Percentiles rank a stretch among this genome's conserved stretches.
Evolutionary conservation across 345 rosid species (phyloP).

Genomic region (Ceriops zippeliana): DNA sequence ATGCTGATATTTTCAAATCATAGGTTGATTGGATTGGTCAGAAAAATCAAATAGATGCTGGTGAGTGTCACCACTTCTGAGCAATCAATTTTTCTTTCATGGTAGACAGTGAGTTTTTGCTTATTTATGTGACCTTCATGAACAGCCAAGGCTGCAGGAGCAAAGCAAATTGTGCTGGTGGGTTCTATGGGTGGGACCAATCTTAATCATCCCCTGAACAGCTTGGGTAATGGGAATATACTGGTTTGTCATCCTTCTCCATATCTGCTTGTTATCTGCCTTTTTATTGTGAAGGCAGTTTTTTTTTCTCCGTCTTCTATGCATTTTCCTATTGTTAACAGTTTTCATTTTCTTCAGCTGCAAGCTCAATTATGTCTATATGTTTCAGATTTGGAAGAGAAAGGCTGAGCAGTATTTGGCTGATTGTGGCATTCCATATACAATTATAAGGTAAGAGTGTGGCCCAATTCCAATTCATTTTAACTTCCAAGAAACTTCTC

Average conservation of each 20-base stretch:
- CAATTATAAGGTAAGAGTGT: constrained; percentile 73
- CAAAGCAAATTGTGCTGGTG: constrained; percentile 89
- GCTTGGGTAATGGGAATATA: constrained; percentile 89
- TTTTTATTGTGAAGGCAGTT: not conserved
- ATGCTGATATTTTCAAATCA: constrained; percentile 18
- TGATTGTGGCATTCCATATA: constrained; percentile 86
- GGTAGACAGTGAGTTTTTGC: constrained; percentile 6
- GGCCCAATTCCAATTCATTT: not conserved
- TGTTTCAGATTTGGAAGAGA: constrained; percentile 85
- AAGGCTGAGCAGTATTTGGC: constrained; percentile 99
- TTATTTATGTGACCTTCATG: constrained; percentile 17
- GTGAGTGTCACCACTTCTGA: constrained; percentile 28
- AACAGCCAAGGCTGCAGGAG: constrained; percentile 88
- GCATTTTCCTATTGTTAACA: not conserved
- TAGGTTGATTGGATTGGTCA: constrained; percentile 99
- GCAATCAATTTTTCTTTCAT: constrained; percentile 12
- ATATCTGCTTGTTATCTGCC: not conserved
- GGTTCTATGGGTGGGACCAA: constrained; percentile 98
- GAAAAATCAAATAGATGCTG: constrained; percentile 94
- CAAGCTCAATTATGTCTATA: not conserved
- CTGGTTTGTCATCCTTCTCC: constrained; percentile 46
- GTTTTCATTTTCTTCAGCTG: not conserved
- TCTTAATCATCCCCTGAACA: constrained; percentile 69
- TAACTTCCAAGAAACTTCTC: not conserved
- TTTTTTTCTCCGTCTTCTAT: not conserved